Conservation (phyloP, 345 rosid species). For the Populus ilicifolia region DNA sequence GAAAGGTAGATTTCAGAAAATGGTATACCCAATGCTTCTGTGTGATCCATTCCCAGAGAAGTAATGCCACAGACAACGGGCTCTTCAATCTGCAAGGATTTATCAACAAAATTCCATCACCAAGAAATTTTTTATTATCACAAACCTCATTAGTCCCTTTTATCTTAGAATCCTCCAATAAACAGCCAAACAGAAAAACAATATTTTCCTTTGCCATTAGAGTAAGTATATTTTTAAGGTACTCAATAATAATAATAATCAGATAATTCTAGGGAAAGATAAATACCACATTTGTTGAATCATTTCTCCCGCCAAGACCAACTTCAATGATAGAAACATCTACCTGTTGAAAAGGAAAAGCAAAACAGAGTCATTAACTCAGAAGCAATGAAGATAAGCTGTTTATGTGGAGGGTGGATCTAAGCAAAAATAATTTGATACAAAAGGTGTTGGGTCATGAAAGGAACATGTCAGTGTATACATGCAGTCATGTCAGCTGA, state of each 20-base stretch:
- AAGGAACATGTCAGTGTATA: neutral
- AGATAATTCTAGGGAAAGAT: conserved; percentile 14
- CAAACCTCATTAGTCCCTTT: neutral
- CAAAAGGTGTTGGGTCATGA: neutral
- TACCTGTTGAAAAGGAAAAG: conserved; percentile 40
- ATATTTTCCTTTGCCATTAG: neutral
- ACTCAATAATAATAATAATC: neutral
- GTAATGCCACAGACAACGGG: conserved; percentile 86
- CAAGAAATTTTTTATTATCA: neutral
- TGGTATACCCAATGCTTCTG: conserved; percentile 56
- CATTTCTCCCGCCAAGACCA: conserved; percentile 72
- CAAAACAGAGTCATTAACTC: neutral
- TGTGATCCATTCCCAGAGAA: conserved; percentile 89
- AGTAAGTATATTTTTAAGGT: neutral
- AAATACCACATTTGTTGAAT: conserved; percentile 83
- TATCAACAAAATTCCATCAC: conserved; percentile 4
- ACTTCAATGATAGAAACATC: conserved; percentile 89
- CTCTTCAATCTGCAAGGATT: conserved; percentile 58
- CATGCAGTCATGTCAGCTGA: neutral
- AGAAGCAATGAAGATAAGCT: neutral
- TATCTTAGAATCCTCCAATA: neutral
- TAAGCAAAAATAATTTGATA: neutral
- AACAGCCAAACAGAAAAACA: neutral
- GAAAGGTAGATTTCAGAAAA: conserved; percentile 5
- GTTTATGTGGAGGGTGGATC: neutral